Conservation (phyloP, 257 asterid species). For the Nicotiana benthamiana region DNA sequence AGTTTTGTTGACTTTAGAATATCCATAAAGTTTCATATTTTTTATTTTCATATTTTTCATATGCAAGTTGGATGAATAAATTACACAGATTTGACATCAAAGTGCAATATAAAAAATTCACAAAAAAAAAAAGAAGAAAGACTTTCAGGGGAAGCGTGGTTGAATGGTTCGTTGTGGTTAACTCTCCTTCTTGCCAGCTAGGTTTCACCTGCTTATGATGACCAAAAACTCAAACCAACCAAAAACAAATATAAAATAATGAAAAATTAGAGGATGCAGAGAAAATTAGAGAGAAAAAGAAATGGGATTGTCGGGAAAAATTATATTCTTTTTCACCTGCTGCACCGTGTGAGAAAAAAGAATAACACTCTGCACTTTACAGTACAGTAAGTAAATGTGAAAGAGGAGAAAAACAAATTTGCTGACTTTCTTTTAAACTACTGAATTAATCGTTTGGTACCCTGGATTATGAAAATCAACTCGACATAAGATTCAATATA, state of each 20-base stretch:
- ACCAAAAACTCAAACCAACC: slow-evolving; percentile 3
- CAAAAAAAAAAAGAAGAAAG: background rate
- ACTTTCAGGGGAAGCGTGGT: background rate
- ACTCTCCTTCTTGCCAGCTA: slow-evolving; percentile 2
- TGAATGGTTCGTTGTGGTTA: slow-evolving; percentile 7
- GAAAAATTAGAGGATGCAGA: background rate
- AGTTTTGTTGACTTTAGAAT: background rate
- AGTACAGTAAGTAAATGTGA: background rate
- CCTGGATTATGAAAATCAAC: background rate
- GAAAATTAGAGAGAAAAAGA: background rate
- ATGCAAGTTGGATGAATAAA: slow-evolving; percentile 34
- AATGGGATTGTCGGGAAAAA: background rate
- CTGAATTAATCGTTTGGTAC: background rate
- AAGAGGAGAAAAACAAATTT: background rate
- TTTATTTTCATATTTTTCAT: too few species aligned
- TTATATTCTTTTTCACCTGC: background rate
- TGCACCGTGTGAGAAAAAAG: background rate
- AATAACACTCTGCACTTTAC: background rate
- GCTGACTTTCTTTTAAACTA: background rate
- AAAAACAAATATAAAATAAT: background rate
- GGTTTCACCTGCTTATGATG: slow-evolving; percentile 11
- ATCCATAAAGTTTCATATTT: background rate
- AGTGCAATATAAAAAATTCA: slow-evolving; percentile 10
- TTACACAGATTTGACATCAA: slow-evolving; percentile 15
- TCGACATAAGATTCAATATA: too few species aligned